A percentile compares a stretch with the other conserved stretches of the same genome.
phyloP scores from a whole-genome alignment of 768 basidiomycete species.

The Russula foetens region DNA sequence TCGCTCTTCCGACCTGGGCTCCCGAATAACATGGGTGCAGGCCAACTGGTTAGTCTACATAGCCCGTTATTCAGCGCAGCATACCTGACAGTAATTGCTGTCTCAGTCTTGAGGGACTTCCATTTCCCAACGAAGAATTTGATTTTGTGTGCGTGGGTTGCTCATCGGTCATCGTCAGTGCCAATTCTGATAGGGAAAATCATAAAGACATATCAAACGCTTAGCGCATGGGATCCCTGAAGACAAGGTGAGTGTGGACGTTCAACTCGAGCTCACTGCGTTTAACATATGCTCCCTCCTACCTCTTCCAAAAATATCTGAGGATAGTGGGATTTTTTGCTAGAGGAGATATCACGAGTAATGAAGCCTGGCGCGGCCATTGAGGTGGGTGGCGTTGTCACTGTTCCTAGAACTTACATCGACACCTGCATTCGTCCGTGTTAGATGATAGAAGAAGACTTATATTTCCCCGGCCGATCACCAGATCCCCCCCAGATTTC shows the following conservation, averaged over 20 bases:
- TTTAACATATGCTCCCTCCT: neutral
- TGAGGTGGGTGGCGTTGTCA: slow-evolving; percentile 36
- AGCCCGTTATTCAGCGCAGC: neutral
- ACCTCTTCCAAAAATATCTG: neutral
- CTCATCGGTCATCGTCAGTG: neutral
- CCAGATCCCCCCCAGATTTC: slow-evolving; percentile 24
- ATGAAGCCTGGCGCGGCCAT: slow-evolving; percentile 70
- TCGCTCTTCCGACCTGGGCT: slow-evolving; percentile 47
- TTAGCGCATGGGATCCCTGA: slow-evolving; percentile 71
- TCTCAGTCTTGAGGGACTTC: slow-evolving; percentile 54
- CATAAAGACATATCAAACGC: slow-evolving; percentile 53
- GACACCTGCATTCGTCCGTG: neutral
- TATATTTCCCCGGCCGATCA: slow-evolving; percentile 57
- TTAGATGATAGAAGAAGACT: slow-evolving; percentile 66
- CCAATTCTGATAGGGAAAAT: neutral
- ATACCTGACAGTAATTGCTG: slow-evolving; percentile 4
- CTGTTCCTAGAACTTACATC: neutral
- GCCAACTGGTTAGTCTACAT: slow-evolving; percentile 53
- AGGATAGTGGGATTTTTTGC: slow-evolving; percentile 53
- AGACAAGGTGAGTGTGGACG: slow-evolving; percentile 42
- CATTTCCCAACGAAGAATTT: slow-evolving; percentile 65
- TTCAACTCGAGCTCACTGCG: neutral
- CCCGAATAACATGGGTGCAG: slow-evolving; percentile 63
- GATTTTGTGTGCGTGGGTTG: slow-evolving; percentile 56
- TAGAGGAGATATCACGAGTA: slow-evolving; percentile 63